Percentiles rank a stretch among this genome's conserved stretches.
These are phyloP conservation scores for Alternaria brassicae DNA, from an alignment of 2,329 filamentous ascomycete genomes.

Conservation along the genomic window DNA sequence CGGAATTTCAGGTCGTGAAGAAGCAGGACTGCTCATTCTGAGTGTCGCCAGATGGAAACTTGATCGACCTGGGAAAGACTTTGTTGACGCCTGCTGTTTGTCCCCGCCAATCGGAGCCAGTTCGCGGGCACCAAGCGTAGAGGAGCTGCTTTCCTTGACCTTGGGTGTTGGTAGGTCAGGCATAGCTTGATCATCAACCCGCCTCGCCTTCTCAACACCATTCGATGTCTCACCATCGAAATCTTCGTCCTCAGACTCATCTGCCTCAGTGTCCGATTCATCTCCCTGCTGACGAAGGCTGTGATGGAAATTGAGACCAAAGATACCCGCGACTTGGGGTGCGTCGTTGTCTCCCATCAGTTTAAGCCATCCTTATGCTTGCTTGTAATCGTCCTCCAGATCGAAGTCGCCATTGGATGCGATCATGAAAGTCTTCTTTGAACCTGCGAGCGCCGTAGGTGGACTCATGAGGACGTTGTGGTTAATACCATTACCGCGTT, in stretches of 20 bases:
- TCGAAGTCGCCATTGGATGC: conserved; percentile 3
- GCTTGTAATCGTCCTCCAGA: conserved; percentile 11
- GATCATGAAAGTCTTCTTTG: conserved; percentile 9
- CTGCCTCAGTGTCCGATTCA: not conserved
- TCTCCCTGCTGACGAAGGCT: not conserved
- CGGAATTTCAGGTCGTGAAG: not conserved
- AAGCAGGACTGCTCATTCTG: not conserved
- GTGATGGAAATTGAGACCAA: conserved; percentile 13
- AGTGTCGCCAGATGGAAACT: not conserved
- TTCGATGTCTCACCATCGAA: not conserved
- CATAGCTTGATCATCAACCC: not conserved
- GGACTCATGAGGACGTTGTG: not conserved
- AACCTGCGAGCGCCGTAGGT: not conserved
- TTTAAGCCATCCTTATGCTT: conserved; percentile 10
- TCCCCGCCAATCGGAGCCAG: not conserved
- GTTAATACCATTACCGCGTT: not conserved
- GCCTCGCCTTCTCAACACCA: not conserved
- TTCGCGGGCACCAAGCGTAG: not conserved
- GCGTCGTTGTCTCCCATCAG: not conserved
- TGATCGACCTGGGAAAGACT: not conserved
- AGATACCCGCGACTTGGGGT: conserved; percentile 7
- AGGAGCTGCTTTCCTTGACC: not conserved
- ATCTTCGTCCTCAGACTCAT: not conserved
- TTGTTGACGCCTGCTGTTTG: not conserved
- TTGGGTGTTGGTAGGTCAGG: no score